Conservation (phyloP, 768 basidiomycete genomes). For the Ramaria sp. region DNA sequence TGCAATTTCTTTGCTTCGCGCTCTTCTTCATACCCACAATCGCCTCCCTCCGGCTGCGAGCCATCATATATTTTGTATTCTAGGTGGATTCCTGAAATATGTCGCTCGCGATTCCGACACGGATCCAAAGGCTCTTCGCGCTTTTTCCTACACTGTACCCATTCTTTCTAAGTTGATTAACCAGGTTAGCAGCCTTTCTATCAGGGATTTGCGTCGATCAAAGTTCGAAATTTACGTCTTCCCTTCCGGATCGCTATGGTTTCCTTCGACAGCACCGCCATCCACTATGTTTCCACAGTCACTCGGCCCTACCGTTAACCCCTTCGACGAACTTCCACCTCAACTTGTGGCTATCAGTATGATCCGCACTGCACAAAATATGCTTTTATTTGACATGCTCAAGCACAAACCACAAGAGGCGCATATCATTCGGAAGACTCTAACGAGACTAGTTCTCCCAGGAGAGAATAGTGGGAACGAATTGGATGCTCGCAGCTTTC, state of each 20-base stretch:
- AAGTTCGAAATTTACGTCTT: constrained; percentile 61
- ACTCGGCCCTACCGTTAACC: constrained; percentile 20
- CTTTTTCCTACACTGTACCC: constrained; percentile 46
- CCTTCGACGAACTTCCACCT: constrained; percentile 27
- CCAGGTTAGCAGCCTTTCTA: constrained; percentile 63
- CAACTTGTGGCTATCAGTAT: constrained; percentile 45
- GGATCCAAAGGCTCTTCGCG: constrained; percentile 31
- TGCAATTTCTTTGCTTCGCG: constrained; percentile 43
- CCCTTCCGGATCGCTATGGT: constrained; percentile 66
- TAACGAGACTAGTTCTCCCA: constrained; percentile 52
- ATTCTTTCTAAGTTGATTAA: constrained; percentile 46
- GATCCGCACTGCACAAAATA: constrained; percentile 62
- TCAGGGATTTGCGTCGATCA: constrained; percentile 60
- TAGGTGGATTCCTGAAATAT: constrained; percentile 57
- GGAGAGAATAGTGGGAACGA: constrained; percentile 20
- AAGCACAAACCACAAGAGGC: constrained; percentile 60
- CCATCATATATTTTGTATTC: constrained; percentile 58
- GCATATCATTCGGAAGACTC: constrained; percentile 52
- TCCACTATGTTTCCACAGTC: constrained; percentile 53
- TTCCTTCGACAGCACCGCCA: constrained; percentile 39
- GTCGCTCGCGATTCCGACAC: constrained; percentile 32
- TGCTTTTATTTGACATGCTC: constrained; percentile 53
- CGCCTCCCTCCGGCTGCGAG: constrained; percentile 53
- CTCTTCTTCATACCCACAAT: constrained; percentile 45
- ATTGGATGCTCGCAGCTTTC: constrained; percentile 36